Percentiles rank a stretch among this genome's conserved stretches.
Evolutionary conservation across 331 rosid genomes (phyloP).

Genomic region (Stylosanthes scabra): DNA sequence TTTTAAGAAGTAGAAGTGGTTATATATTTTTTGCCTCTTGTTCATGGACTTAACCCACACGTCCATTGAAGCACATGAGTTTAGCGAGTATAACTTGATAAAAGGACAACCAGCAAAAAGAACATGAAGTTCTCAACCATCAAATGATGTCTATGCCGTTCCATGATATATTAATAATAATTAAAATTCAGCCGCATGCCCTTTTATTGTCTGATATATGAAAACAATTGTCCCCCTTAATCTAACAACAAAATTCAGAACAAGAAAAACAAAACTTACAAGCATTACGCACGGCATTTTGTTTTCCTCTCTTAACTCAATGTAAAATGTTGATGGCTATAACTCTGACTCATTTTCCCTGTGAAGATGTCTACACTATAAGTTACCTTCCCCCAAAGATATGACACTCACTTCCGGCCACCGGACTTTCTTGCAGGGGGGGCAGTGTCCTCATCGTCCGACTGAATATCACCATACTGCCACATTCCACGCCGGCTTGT

Average conservation of each 20-base stretch:
- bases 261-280: conserved; percentile 53
- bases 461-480: conserved; percentile 82
- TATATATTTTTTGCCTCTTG: too few species aligned
- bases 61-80: too few species aligned
- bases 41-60: too few species aligned
- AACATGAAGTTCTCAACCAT: neutral
- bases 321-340: conserved; percentile 46
- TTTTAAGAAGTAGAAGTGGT: too few species aligned
- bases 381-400: conserved; percentile 30
- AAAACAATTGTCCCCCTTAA: conserved; percentile 53
- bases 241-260: conserved; percentile 45
- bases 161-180: neutral
- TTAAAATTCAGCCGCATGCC: conserved; percentile 36
- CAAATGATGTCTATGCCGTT: conserved; percentile 29
- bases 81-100: too few species aligned
- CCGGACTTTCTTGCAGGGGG: conserved; percentile 71
- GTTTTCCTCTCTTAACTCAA: conserved; percentile 39
- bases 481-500: conserved; percentile 75
- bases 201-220: conserved; percentile 45
- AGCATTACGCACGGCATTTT: conserved; percentile 47
- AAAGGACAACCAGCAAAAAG: neutral
- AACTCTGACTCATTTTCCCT: conserved; percentile 45
- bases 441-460: conserved; percentile 76
- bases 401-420: conserved; percentile 58
- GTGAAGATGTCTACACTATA: conserved; percentile 38